Evolutionary conservation across 106 monocot genomes (phyloP).

Genomic region (Phalaenopsis aphrodite): DNA sequence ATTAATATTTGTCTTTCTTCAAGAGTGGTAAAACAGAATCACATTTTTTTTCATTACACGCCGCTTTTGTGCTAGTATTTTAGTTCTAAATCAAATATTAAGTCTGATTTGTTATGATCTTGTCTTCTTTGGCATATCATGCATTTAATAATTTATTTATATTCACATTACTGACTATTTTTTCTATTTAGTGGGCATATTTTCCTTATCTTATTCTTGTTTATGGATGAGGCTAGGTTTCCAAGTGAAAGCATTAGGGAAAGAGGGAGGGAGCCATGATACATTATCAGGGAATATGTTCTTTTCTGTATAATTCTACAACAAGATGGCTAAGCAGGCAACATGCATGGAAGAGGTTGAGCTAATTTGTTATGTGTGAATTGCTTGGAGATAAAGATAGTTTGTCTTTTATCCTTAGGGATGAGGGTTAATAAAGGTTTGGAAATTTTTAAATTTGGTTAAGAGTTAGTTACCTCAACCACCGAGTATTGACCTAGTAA

Average conservation of each 20-base stretch:
- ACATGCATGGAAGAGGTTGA: neutral
- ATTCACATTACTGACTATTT: neutral
- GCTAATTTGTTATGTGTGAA: neutral
- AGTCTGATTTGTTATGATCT: neutral
- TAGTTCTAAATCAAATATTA: neutral
- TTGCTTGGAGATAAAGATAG: neutral
- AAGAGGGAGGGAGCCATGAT: neutral
- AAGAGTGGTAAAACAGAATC: slow-evolving; percentile 59
- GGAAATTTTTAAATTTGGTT: neutral
- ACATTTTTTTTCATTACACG: neutral
- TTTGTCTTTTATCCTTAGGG: neutral
- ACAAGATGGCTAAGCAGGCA: neutral
- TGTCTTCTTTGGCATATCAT: neutral
- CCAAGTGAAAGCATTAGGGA: no score
- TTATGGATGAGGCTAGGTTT: neutral
- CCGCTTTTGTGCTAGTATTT: neutral
- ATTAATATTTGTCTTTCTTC: slow-evolving; percentile 77
- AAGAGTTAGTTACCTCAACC: neutral
- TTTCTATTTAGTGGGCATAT: neutral
- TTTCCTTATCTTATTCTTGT: neutral
- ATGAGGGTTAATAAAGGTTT: neutral
- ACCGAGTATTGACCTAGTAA: neutral
- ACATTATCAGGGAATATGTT: neutral
- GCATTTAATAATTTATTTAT: neutral
- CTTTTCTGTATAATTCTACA: neutral